Evolutionary conservation across 2,329 filamentous ascomycete genomes (phyloP).

Genomic region (Phoma herbarum): DNA sequence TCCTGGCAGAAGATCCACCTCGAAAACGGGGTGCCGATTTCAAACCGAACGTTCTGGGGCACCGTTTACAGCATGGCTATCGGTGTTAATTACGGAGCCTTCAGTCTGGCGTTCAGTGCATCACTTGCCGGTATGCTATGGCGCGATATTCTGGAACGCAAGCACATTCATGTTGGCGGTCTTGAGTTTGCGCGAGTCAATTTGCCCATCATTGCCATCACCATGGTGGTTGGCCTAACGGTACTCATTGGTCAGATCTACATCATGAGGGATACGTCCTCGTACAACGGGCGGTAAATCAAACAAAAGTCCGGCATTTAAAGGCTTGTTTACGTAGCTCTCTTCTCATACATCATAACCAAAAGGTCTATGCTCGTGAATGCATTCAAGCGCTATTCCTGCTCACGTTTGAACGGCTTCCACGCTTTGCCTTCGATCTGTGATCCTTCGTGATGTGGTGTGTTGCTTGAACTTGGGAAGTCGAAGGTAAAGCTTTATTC

Average conservation of each 20-base stretch:
- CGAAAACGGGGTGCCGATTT: slow-evolving; percentile 59
- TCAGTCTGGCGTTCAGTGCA: slow-evolving; percentile 75
- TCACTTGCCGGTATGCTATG: slow-evolving; percentile 76
- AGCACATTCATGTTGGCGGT: slow-evolving; percentile 71
- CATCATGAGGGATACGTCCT: slow-evolving; percentile 58
- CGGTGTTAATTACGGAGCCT: slow-evolving; percentile 78
- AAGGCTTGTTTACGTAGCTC: neutral
- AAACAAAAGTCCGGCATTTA: neutral
- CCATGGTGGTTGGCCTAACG: slow-evolving; percentile 70
- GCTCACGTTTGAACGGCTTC: too few species aligned
- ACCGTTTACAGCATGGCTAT: slow-evolving; percentile 79
- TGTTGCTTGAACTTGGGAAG: too few species aligned
- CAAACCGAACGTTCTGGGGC: slow-evolving; percentile 74
- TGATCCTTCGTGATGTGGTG: too few species aligned
- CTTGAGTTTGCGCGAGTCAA: slow-evolving; percentile 75
- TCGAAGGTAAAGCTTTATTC: too few species aligned
- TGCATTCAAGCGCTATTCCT: too few species aligned
- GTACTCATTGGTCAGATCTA: slow-evolving; percentile 72
- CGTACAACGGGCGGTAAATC: slow-evolving; percentile 40
- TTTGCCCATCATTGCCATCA: slow-evolving; percentile 73
- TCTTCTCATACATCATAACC: too few species aligned
- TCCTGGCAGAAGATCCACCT: slow-evolving; percentile 70
- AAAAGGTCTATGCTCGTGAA: too few species aligned
- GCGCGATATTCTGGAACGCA: slow-evolving; percentile 73
- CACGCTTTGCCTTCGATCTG: too few species aligned